A percentile compares a stretch with the other conserved stretches of the same genome.
phyloP scores from a whole-genome alignment of 768 basidiomycete species.

The Calocera cornea region DNA sequence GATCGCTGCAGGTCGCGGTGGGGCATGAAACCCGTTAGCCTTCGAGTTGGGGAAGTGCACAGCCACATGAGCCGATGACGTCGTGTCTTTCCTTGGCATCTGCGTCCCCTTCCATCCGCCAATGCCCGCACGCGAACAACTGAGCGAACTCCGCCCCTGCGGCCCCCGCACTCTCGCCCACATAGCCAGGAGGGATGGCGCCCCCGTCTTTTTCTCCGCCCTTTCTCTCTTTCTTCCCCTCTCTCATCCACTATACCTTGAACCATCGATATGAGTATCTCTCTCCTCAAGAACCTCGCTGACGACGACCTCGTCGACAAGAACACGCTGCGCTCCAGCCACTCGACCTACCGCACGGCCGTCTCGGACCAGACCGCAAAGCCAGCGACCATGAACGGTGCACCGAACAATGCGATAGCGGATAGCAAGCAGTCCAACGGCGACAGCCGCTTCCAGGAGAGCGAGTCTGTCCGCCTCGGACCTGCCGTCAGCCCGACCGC shows the following conservation, averaged over 20 bases:
- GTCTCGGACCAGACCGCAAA: not conserved
- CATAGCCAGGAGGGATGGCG: too few relatives aligned
- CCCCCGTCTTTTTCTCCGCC: not conserved
- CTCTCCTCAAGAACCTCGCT: not conserved
- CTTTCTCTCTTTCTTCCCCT: not conserved
- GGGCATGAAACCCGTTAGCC: too few relatives aligned
- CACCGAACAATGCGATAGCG: not conserved
- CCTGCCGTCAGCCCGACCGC: not conserved
- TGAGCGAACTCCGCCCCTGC: too few relatives aligned
- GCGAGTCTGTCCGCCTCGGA: not conserved
- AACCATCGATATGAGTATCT: not conserved
- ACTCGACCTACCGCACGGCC: not conserved
- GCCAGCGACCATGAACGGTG: not conserved
- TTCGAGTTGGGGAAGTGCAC: too few relatives aligned
- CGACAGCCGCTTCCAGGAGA: not conserved
- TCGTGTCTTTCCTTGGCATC: too few relatives aligned
- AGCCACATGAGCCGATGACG: too few relatives aligned
- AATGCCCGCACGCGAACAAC: too few relatives aligned
- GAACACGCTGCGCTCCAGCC: not conserved
- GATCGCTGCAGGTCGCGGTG: not conserved
- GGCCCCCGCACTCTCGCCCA: too few relatives aligned
- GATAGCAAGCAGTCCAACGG: not conserved
- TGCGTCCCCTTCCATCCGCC: too few relatives aligned
- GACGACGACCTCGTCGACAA: constrained; percentile 4
- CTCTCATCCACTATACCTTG: not conserved